phyloP scores from a whole-genome alignment of 768 basidiomycete genomes.

The Lactifluus pinguis region DNA sequence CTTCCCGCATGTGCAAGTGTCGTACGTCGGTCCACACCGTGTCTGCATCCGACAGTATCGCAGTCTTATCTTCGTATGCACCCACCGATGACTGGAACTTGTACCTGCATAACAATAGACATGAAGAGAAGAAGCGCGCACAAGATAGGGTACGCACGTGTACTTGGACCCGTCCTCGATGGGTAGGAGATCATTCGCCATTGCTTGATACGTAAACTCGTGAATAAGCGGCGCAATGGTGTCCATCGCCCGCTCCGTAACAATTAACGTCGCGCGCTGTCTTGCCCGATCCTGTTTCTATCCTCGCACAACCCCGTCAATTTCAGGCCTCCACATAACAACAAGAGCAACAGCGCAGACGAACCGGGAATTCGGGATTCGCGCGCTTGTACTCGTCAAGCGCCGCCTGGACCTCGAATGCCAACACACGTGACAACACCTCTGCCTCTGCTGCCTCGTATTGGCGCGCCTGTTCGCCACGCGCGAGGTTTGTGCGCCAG shows the following conservation, averaged over 20 bases:
- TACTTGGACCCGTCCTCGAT: conserved; percentile 84
- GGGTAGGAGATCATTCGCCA: conserved; percentile 90
- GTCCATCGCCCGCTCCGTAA: conserved; percentile 97
- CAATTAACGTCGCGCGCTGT: conserved; percentile 72
- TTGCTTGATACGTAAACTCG: conserved; percentile 98
- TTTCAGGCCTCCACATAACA: neutral
- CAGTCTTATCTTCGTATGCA: conserved; percentile 79
- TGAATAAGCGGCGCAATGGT: conserved; percentile 83
- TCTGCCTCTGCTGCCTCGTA: conserved; percentile 67
- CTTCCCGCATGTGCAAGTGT: conserved; percentile 98
- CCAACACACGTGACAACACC: conserved; percentile 71
- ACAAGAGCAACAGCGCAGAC: conserved; percentile 21
- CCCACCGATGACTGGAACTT: conserved; percentile 89
- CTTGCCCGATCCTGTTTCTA: conserved; percentile 31
- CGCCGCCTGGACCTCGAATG: conserved; percentile 73
- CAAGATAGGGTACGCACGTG: conserved; percentile 44
- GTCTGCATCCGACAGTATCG: conserved; percentile 78
- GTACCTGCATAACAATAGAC: conserved; percentile 45
- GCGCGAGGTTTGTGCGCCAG: conserved; percentile 77
- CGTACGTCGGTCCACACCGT: conserved; percentile 87
- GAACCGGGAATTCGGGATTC: conserved; percentile 82
- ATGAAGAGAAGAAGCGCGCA: neutral
- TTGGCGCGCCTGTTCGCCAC: conserved; percentile 59
- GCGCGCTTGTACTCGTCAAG: conserved; percentile 81
- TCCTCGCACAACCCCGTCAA: conserved; percentile 28